phyloP scores from a whole-genome alignment of 2,329 filamentous ascomycete genomes.

The Fusarium sororula region DNA sequence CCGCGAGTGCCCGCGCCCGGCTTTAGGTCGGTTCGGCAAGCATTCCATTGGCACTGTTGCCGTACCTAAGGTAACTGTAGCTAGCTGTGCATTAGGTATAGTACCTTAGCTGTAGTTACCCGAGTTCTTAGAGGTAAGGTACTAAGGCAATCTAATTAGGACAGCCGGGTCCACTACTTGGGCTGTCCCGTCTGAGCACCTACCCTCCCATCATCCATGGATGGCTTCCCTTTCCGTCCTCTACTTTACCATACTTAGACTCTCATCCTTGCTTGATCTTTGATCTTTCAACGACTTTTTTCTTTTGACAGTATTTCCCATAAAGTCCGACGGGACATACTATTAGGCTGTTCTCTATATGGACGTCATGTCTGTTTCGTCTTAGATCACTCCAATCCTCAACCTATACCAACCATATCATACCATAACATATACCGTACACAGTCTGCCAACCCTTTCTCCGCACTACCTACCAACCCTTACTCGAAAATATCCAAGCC shows the following conservation, averaged over 20 bases:
- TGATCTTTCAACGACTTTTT: constrained; percentile 5
- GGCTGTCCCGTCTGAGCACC: constrained; percentile 28
- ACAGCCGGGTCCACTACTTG: constrained; percentile 27
- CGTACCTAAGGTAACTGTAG: not conserved
- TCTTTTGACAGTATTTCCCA: not conserved
- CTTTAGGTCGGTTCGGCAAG: not conserved
- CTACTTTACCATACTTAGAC: constrained; percentile 11
- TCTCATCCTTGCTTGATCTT: constrained; percentile 10
- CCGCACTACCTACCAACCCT: not conserved
- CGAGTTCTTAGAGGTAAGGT: not conserved
- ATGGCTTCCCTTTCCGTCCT: constrained; percentile 28
- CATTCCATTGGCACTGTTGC: not conserved
- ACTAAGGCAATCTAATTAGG: not conserved
- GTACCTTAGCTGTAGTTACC: not conserved
- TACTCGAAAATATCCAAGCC: not conserved
- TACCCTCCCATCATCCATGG: constrained; percentile 14
- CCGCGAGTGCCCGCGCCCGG: not conserved
- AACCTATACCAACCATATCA: not conserved
- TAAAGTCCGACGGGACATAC: not conserved
- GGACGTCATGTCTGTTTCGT: not conserved
- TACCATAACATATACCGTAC: not conserved
- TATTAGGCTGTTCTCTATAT: not conserved
- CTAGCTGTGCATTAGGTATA: too few species aligned
- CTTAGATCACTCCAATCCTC: not conserved
- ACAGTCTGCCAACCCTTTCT: constrained; percentile 16